Evolutionary conservation across 768 basidiomycete species (phyloP).

Genomic region (Hericium rajendrae): DNA sequence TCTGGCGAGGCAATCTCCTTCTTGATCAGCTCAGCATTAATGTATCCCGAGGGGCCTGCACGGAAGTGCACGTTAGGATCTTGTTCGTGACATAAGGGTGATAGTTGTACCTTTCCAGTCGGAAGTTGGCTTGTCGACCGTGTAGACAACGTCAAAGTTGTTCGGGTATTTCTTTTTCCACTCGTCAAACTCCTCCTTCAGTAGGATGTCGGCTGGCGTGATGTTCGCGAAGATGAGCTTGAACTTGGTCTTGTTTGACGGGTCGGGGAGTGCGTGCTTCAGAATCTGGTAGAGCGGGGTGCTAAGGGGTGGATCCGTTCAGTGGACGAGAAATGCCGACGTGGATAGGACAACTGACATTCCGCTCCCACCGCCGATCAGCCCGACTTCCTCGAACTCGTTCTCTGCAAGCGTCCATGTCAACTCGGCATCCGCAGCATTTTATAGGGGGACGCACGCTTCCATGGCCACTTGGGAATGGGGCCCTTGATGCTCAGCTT

Average conservation of each 20-base stretch:
- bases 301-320: slow-evolving; percentile 25
- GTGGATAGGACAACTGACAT: slow-evolving; percentile 42
- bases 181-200: slow-evolving; percentile 66
- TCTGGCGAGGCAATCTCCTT: slow-evolving; percentile 57
- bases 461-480: slow-evolving; percentile 78
- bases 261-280: slow-evolving; percentile 60
- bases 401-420: slow-evolving; percentile 38
- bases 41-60: slow-evolving; percentile 61
- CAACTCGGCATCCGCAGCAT: background rate
- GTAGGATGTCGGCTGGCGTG: slow-evolving; percentile 82
- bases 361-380: slow-evolving; percentile 92
- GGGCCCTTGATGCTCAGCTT: slow-evolving; percentile 86
- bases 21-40: slow-evolving; percentile 64
- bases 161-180: slow-evolving; percentile 60
- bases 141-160: slow-evolving; percentile 75
- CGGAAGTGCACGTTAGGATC: background rate
- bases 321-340: background rate
- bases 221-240: slow-evolving; percentile 88
- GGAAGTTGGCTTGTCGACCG: slow-evolving; percentile 69
- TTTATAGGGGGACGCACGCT: slow-evolving; percentile 35
- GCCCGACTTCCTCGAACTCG: slow-evolving; percentile 75
- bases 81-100: slow-evolving; percentile 1
- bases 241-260: slow-evolving; percentile 86
- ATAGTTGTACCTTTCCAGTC: slow-evolving; percentile 41
- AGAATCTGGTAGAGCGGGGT: slow-evolving; percentile 82